Evolutionary conservation across 306 rosid genomes (phyloP).

Genomic region (Dalbergia cultrata): DNA sequence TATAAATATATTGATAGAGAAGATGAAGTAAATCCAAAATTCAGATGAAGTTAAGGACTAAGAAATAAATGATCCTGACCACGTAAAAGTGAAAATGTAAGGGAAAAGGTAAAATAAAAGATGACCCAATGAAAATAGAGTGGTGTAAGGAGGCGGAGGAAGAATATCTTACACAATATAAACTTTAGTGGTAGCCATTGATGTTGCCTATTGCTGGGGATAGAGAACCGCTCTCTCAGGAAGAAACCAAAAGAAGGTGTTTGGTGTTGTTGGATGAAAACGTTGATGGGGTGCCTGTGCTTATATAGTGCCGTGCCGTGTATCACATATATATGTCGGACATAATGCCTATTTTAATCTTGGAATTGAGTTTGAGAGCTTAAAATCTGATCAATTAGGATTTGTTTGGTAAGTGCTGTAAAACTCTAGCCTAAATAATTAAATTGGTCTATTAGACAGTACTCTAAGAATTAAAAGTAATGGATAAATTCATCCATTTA

Average conservation of each 20-base stretch:
- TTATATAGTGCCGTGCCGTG: conserved; percentile 53
- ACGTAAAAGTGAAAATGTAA: not conserved
- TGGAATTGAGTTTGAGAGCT: too few relatives aligned
- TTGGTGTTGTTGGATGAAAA: conserved; percentile 50
- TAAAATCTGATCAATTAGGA: too few relatives aligned
- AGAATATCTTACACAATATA: conserved; percentile 84
- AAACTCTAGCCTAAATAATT: too few relatives aligned
- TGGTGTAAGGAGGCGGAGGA: conserved; percentile 20
- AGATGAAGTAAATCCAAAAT: conserved; percentile 44
- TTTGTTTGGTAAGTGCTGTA: too few relatives aligned
- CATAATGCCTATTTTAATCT: too few relatives aligned
- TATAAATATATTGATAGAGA: not conserved
- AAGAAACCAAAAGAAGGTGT: conserved; percentile 33
- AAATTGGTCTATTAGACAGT: too few relatives aligned
- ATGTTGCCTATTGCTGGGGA: conserved; percentile 19
- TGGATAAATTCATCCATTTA: too few relatives aligned
- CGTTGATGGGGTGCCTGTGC: conserved; percentile 55
- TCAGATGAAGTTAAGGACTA: conserved; percentile 12
- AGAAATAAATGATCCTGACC: conserved; percentile 22
- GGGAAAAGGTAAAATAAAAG: conserved; percentile 10
- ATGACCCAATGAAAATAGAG: not conserved
- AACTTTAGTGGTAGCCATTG: conserved; percentile 84
- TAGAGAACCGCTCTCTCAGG: not conserved
- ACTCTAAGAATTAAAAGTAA: too few relatives aligned
- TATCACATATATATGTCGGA: not conserved